Conservation (phyloP, 2,329 filamentous ascomycete genomes). For the Phialophora chinensis region DNA sequence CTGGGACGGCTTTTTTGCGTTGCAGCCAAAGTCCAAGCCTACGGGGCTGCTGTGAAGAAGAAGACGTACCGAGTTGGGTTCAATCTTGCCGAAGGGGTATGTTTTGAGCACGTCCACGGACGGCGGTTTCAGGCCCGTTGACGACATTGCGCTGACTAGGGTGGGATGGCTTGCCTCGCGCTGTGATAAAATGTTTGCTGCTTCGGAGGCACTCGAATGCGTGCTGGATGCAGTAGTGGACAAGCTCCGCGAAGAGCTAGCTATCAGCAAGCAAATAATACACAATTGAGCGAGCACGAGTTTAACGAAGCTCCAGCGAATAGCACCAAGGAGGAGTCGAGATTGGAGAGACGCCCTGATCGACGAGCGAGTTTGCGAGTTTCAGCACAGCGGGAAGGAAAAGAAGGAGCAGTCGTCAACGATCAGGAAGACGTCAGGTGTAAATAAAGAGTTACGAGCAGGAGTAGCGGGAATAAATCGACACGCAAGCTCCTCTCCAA, state of each 20-base stretch:
- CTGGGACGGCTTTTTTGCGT: background rate
- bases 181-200: background rate
- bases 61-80: slow-evolving; percentile 37
- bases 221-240: background rate
- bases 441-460: slow-evolving; percentile 8
- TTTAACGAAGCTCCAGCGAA: background rate
- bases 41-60: background rate
- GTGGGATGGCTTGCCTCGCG: background rate
- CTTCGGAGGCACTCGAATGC: background rate
- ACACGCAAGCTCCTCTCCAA: background rate
- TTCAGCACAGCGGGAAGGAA: background rate
- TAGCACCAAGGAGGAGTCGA: background rate
- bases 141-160: slow-evolving; percentile 9
- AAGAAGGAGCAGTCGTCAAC: background rate
- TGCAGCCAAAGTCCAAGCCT: background rate
- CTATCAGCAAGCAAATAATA: background rate
- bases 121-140: slow-evolving; percentile 32
- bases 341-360: background rate
- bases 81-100: slow-evolving; percentile 40
- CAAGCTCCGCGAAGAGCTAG: background rate
- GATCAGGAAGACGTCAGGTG: slow-evolving; percentile 6
- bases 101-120: slow-evolving; percentile 26
- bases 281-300: background rate
- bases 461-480: background rate
- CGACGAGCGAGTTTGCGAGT: background rate